A percentile compares a stretch with the other conserved stretches of the same genome.
Evolutionary conservation across 1,284 basidiomycete genomes (phyloP).

Genomic region (Pterulicium gracile): DNA sequence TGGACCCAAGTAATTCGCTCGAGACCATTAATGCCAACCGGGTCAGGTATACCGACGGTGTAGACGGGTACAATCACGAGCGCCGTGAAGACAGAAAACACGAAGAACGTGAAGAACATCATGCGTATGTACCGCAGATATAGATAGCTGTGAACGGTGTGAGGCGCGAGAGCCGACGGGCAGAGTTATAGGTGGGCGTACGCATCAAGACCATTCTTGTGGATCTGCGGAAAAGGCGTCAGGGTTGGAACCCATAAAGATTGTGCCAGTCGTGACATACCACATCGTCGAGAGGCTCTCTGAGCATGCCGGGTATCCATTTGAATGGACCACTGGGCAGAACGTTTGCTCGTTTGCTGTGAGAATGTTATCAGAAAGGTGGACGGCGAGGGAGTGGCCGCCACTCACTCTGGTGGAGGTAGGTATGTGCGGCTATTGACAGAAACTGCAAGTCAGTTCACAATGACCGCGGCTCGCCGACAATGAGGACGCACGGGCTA

Average conservation of each 20-base stretch:
- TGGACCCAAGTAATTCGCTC: constrained; percentile 37
- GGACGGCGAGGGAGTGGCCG: too few relatives aligned
- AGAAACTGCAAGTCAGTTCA: constrained; percentile 2
- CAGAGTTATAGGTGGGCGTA: constrained; percentile 22
- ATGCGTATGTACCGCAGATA: constrained; percentile 25
- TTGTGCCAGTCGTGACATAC: constrained; percentile 18
- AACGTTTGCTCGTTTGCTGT: constrained; percentile 28
- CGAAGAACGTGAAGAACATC: constrained; percentile 25
- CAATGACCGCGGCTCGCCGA: too few relatives aligned
- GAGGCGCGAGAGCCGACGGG: constrained; percentile 1
- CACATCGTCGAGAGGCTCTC: constrained; percentile 29
- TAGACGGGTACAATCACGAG: constrained; percentile 52
- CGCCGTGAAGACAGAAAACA: constrained; percentile 57
- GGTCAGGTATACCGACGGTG: constrained; percentile 28
- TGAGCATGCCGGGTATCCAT: constrained; percentile 36
- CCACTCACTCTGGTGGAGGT: constrained; percentile 35
- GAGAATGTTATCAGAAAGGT: too few relatives aligned
- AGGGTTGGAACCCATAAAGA: constrained; percentile 3
- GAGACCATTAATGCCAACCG: constrained; percentile 19
- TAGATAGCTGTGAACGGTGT: constrained; percentile 30
- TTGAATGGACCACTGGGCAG: constrained; percentile 31
- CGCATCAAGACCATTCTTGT: constrained; percentile 62
- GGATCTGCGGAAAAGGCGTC: constrained; percentile 22
- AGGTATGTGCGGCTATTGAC: constrained; percentile 40
- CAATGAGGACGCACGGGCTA: constrained; percentile 15